Evolutionary conservation across 1,284 basidiomycete genomes (phyloP).

Genomic region (Ceratobasidium sp.): DNA sequence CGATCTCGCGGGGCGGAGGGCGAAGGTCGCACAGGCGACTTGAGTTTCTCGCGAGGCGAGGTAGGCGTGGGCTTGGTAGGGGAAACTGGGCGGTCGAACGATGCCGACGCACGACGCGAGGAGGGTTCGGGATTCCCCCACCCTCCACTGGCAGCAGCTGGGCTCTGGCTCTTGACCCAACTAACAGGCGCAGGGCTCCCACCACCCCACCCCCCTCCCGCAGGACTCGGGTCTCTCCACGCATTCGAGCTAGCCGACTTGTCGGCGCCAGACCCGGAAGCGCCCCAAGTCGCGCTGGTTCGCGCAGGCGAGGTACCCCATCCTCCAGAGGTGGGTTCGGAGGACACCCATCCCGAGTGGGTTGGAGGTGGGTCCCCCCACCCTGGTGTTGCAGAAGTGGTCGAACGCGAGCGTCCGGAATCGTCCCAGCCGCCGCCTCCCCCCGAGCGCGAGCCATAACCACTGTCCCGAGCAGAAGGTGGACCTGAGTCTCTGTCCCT

Average conservation of each 20-base stretch:
- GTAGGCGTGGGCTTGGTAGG: constrained; percentile 9
- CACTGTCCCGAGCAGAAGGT: not conserved
- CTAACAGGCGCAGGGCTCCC: constrained; percentile 1
- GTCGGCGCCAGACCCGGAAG: not conserved
- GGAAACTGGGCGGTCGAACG: constrained; percentile 17
- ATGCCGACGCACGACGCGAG: constrained; percentile 2
- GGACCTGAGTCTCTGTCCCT: not conserved
- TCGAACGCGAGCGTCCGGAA: constrained; percentile 4
- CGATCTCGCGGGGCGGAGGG: not conserved
- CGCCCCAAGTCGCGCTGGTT: constrained; percentile 1
- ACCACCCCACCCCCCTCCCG: not conserved
- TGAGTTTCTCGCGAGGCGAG: not conserved
- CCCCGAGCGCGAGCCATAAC: not conserved
- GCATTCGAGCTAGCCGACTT: too few relatives aligned
- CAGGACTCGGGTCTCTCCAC: constrained; percentile 3
- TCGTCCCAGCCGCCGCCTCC: not conserved
- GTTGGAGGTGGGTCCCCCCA: not conserved
- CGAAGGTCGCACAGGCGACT: constrained; percentile 11
- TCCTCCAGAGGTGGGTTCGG: not conserved
- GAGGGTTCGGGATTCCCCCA: constrained; percentile 29
- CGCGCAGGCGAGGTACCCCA: constrained; percentile 5
- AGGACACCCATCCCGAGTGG: not conserved
- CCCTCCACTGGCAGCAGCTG: not conserved
- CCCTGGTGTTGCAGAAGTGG: not conserved
- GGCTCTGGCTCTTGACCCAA: not conserved